phyloP scores from a whole-genome alignment of 768 basidiomycete genomes.

The Suillus plorans region DNA sequence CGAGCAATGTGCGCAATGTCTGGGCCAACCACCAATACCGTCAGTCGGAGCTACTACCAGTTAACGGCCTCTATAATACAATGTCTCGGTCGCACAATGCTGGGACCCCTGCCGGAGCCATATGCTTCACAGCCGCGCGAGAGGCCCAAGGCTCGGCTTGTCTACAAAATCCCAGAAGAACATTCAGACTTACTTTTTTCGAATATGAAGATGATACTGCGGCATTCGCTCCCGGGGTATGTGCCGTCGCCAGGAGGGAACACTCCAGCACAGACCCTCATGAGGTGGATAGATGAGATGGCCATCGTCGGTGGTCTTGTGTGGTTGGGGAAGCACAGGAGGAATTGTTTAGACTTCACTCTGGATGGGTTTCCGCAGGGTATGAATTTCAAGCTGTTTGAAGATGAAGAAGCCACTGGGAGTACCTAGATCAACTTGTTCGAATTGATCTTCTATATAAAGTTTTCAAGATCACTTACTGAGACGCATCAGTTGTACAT shows the following conservation, averaged over 20 bases:
- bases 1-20: not conserved
- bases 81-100: not conserved
- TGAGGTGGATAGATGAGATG: slow-evolving; percentile 7
- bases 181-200: slow-evolving; percentile 4
- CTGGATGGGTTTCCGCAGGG: not conserved
- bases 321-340: slow-evolving; percentile 13
- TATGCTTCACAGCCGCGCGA: not conserved
- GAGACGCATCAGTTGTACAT: not conserved
- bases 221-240: not conserved
- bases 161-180: slow-evolving; percentile 1
- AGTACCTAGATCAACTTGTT: not conserved
- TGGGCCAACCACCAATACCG: not conserved
- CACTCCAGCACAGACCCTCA: not conserved
- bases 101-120: not conserved
- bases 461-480: not conserved
- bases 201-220: slow-evolving; percentile 7
- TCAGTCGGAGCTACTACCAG: not conserved
- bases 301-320: slow-evolving; percentile 8
- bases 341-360: not conserved
- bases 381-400: not conserved
- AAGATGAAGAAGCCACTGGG: not conserved
- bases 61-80: not conserved
- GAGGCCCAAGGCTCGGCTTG: slow-evolving; percentile 6
- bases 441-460: not conserved
- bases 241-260: slow-evolving; percentile 1